phyloP scores from a whole-genome alignment of 257 asterid species.

The Nyctanthes arbortristis region DNA sequence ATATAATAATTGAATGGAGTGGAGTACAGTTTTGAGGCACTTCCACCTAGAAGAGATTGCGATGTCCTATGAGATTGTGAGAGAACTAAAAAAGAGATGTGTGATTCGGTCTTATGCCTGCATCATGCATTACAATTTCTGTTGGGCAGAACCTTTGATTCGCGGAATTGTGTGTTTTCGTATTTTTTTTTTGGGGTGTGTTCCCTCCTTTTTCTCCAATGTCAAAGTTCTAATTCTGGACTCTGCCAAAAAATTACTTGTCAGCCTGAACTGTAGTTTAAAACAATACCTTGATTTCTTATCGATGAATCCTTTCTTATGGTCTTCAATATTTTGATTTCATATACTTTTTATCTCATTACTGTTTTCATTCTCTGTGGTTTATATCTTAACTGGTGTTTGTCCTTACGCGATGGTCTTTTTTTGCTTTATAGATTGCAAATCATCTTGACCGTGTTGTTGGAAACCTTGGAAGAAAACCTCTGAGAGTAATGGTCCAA shows the following conservation, averaged over 20 bases:
- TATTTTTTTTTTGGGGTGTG: too few species aligned
- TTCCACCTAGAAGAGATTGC: neutral
- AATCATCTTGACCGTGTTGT: conserved; percentile 74
- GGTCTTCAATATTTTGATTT: neutral
- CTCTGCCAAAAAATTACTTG: conserved; percentile 1
- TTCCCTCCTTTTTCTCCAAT: neutral
- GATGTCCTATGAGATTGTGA: neutral
- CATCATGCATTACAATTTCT: neutral
- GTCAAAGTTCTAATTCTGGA: neutral
- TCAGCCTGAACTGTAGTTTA: conserved; percentile 4
- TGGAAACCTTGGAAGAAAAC: conserved; percentile 79
- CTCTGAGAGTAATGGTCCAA: conserved; percentile 84
- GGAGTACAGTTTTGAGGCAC: neutral
- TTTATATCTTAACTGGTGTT: neutral
- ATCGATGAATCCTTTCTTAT: conserved; percentile 2
- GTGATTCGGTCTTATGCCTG: neutral
- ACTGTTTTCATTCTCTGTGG: neutral
- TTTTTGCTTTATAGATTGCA: conserved; percentile 57
- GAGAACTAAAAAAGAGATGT: neutral
- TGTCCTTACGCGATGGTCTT: neutral
- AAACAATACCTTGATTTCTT: neutral
- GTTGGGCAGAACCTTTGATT: neutral
- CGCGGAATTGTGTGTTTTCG: neutral
- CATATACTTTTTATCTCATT: neutral
- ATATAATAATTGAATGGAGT: neutral